Evolutionary conservation across 768 basidiomycete species (phyloP), one percentile per base, ranked within the genome.

Genomic region (Kwoniella dejecticola): DNA sequence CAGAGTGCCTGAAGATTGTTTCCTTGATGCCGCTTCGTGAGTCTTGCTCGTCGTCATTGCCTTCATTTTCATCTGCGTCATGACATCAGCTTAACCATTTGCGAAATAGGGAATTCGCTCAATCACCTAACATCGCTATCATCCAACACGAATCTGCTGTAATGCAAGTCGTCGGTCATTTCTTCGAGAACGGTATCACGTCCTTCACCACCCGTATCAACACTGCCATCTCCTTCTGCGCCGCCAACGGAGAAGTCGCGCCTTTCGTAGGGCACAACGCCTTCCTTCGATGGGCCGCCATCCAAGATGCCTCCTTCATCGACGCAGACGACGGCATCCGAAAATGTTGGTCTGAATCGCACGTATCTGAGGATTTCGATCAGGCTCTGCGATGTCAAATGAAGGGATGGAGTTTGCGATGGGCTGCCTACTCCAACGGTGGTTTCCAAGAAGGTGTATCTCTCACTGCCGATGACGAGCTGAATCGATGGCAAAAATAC

Each of bases 361-460:
- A 89, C 72, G 89, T 88, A 0, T 89, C 87, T 11, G 90, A 91
- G 72, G 89, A 89, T 74, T 90, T 90, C 66, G 69, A 75, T 53
- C 66, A 69, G 55, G 72, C 74, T 44, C 49, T 75, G 23, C 38
- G 69, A 49, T 79, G 89, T 27, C 86, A 90, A 70, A 81, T 89
- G 79, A 80, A 79, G 44, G 88, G 72, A 2, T 74, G 68, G 67
- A 66, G 64, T 58, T 49, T 77, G 10, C 69, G 78, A 61, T 81
- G 75, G 91, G 88, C 90, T 27, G 89, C 89, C 0, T 94, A 94
- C 77, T 88, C 86, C 1, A 83, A 88, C 21, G 86, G 90, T 48
- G 88, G 85, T 1, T 94, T 93, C 82, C 89, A 91, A 80, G 92
- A 95, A 72, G 92, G 92, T 67, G 91, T 95, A 17, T 90, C 89